These are phyloP conservation scores for Cladorrhinum sp. DNA, from an alignment of 2,329 filamentous ascomycete genomes.

Conservation along the genomic window DNA sequence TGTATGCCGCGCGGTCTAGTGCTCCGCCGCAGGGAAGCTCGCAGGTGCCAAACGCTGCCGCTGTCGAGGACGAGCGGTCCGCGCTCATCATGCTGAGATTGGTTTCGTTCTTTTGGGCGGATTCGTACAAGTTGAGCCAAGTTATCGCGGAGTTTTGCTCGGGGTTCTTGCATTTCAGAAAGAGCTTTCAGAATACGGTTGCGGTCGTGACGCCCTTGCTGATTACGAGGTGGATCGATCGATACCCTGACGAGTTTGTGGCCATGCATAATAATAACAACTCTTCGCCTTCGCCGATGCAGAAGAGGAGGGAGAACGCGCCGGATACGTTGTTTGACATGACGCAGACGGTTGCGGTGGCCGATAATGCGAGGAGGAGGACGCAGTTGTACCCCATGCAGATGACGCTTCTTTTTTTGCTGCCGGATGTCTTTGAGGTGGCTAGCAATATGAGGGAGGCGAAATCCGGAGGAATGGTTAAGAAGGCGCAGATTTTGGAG, in stretches of 20 bases:
- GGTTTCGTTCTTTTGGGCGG: slow-evolving; percentile 63
- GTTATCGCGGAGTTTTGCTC: slow-evolving; percentile 65
- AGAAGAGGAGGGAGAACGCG: slow-evolving; percentile 61
- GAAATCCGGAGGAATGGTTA: slow-evolving; percentile 59
- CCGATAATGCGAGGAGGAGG: slow-evolving; percentile 54
- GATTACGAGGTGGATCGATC: slow-evolving; percentile 64
- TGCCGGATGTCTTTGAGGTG: slow-evolving; percentile 68
- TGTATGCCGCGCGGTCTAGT: slow-evolving; percentile 49
- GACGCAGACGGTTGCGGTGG: slow-evolving; percentile 53
- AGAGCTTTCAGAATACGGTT: slow-evolving; percentile 60
- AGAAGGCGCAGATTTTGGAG: slow-evolving; percentile 65
- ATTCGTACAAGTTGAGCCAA: slow-evolving; percentile 57
- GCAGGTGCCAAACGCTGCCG: slow-evolving; percentile 36
- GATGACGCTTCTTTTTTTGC: slow-evolving; percentile 58
- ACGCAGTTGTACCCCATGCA: slow-evolving; percentile 60
- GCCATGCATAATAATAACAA: slow-evolving; percentile 46
- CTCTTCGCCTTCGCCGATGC: slow-evolving; percentile 38
- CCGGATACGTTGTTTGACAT: slow-evolving; percentile 69
- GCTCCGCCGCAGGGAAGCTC: slow-evolving; percentile 36
- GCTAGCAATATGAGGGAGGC: slow-evolving; percentile 64
- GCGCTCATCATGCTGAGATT: slow-evolving; percentile 56
- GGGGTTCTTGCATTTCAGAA: slow-evolving; percentile 64
- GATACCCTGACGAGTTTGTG: slow-evolving; percentile 63
- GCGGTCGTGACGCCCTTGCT: slow-evolving; percentile 61
- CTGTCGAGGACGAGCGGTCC: slow-evolving; percentile 49